Base-by-base conservation (phyloP, 169 alveolate species). In the Theileria annulata region DNA sequence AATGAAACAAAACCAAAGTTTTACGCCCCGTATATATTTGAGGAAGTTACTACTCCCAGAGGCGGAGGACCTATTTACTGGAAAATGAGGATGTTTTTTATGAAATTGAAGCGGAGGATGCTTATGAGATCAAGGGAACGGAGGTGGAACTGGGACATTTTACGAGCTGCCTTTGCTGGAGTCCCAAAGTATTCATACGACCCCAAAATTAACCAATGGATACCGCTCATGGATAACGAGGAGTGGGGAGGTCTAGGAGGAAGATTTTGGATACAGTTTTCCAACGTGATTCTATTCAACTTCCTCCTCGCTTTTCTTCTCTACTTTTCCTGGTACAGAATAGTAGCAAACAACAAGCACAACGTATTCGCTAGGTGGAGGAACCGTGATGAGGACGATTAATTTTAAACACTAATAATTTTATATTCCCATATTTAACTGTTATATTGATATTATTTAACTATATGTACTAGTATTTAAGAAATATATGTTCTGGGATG, bases 171-270 rank as follows among this genome's bases (percentile, higher is more conserved):
- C 19, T 87, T 87, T 68, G 92, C 86, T 19, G 94, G 94, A n/a
- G 91, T 83, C 2, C 94, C 94, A 15, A 90, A 90, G 80, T 85
- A 78, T 51, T 87, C 87, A 17, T 90, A 77, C 69, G 94, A 90
- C 66, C 94, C 94, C 23, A 90, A 87, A 79, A 77, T 87, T 70
- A 90, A 90, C 86, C 91, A 87, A 72, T 79, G 88, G 80, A 79
- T 75, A 31, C 69, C 77, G 23, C 84, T 87, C 35, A 90, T 90
- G 94, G 94, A 90, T 64, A 90, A 90, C 75, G 94, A 90, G 75
- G 93, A 87, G 25, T 90, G 94, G 94, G 92, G 91, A 87, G 94
- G 94, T 9, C 71, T 85, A 19, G 94, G 92, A 15, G 91, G 94
- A 47, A 81, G 91, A 31, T 78, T 90, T 75, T 87, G 91, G 94